Evolutionary conservation across 2,329 filamentous ascomycete species (phyloP).

Genomic region (Penicillium capsulatum): DNA sequence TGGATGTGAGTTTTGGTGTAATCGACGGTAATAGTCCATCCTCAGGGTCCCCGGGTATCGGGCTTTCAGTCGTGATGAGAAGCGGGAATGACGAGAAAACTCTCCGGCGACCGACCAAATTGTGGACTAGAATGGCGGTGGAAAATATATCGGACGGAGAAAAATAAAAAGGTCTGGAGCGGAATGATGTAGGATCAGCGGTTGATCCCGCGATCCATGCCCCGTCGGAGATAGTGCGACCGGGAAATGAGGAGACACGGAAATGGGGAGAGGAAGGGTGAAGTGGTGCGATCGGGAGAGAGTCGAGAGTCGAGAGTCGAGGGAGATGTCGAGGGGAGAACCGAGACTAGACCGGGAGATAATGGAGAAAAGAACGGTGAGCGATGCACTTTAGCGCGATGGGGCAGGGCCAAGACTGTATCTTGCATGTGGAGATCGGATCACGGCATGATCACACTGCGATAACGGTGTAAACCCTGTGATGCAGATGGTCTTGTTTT

Average conservation of each 20-base stretch:
- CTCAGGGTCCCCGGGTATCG: not conserved
- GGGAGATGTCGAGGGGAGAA: not conserved
- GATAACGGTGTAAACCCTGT: not conserved
- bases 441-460: constrained; percentile 5
- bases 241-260: constrained; percentile 12
- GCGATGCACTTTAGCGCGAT: constrained; percentile 21
- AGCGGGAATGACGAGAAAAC: constrained; percentile 3
- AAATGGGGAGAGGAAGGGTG: not conserved
- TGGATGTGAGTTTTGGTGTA: constrained; percentile 28
- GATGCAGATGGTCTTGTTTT: too few species aligned
- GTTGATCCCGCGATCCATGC: constrained; percentile 20
- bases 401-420: constrained; percentile 20
- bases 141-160: constrained; percentile 6
- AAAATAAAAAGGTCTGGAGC: constrained; percentile 1
- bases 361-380: constrained; percentile 22
- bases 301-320: constrained; percentile 1
- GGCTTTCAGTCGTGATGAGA: not conserved
- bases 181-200: constrained; percentile 16
- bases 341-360: not conserved
- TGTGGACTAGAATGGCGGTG: constrained; percentile 13
- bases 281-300: not conserved
- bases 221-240: constrained; percentile 17
- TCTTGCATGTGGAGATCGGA: constrained; percentile 21
- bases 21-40: constrained; percentile 29
- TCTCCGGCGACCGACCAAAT: not conserved